A percentile compares a stretch with the other conserved stretches of the same genome.
Evolutionary conservation across 179 eudicot species (phyloP).

Genomic region (Beta corolliflora): DNA sequence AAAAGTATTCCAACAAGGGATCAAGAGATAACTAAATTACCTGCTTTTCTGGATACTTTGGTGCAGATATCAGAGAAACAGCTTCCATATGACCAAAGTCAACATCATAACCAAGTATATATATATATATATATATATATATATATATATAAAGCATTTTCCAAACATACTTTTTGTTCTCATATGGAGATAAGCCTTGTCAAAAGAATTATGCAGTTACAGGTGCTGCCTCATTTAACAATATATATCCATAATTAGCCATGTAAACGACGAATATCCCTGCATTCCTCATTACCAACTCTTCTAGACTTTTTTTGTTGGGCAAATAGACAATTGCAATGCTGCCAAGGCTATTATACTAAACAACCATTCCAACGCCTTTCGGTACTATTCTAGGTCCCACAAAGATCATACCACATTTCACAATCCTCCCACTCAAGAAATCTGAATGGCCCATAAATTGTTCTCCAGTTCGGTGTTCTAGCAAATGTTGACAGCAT

Average conservation of each 20-base stretch:
- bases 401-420: not conserved
- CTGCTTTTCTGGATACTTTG: slow-evolving; percentile 98
- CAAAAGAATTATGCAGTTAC: no score
- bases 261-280: no score
- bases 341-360: not conserved
- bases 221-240: no score
- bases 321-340: no score
- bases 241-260: no score
- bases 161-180: slow-evolving; percentile 99
- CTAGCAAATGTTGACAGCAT: not conserved
- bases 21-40: no score
- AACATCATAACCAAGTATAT: slow-evolving; percentile 98
- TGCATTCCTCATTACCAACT: no score
- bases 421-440: not conserved
- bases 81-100: slow-evolving; percentile 99
- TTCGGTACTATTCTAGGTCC: not conserved
- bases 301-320: no score
- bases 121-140: no score
- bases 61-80: slow-evolving; percentile 96
- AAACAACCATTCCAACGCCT: no score
- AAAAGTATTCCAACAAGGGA: no score
- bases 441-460: not conserved
- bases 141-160: slow-evolving; percentile 89
- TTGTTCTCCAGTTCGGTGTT: not conserved
- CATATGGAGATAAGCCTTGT: slow-evolving; percentile 84